Base-by-base conservation (phyloP, 495 filamentous ascomycete species). In the Penicillium fimorum region DNA sequence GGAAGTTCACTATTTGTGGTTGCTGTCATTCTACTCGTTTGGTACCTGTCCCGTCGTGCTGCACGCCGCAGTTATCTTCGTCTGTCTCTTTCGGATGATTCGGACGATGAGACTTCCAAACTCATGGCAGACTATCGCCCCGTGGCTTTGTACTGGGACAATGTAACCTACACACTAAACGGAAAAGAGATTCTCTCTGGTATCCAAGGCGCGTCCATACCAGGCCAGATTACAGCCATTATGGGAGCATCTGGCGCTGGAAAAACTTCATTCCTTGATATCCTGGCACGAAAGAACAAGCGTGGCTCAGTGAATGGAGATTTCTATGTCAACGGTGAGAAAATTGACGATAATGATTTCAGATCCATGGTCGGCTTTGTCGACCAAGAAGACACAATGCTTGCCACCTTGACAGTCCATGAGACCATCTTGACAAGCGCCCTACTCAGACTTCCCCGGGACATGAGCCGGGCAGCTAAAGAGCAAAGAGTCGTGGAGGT, bases 201-300 rank as follows among this genome's bases (percentile, higher is more conserved):
- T 30, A 85, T 99, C 38, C 86, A 84, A 56, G 94, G 94, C 43
- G 86, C 89, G 32, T 92, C 93, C 12, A 85, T 88, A 60, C 89
- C 92, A 2, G 94, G 94, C 0, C 89, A 97, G 62, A 81, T 99
- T 8, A 89, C 94, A 64, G 94, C 94, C 22, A 96, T 99, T 67
- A 97, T 99, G 93, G 94, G 94, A 38, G 92, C 94, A 11, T 97
- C 95, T 4, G 94, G 94, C 9, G 94, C 94, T 24, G 94, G 94
- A 50, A 99, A 99, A 73, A 97, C 93, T 1, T 96, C 92, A 0
- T 99, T 97, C 72, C 76, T 99, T 30, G 95, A 99, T 71, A 95
- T 99, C 53, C 79, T 99, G 8, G 95, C 95, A 17, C 84, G 92
- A 52, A 99, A 99, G 80, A 99, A 97, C 72, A 99, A 99, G 74